Base-by-base conservation (phyloP, 2,329 filamentous ascomycete genomes). In the Ophidiomyces ophidiicola region DNA sequence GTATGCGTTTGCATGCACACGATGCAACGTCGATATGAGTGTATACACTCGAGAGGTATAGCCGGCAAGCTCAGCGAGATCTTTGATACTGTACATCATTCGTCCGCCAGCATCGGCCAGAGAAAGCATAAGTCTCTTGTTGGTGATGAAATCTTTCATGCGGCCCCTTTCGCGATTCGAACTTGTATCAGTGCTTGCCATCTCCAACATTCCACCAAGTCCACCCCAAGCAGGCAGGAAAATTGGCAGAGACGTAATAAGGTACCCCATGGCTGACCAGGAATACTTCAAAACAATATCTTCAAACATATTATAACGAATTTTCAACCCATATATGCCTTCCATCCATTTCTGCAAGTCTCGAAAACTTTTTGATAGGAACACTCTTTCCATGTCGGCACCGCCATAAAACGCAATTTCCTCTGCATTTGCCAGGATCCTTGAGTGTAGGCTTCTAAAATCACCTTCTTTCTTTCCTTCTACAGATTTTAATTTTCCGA, bases 31-130 rank as follows among this genome's bases (percentile, higher is more conserved):
- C 31, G 86, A 88, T 54, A 98, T 92, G 28, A 98, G 71, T 7
- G 86, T 92, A 64, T 94, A 98, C 8, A 98, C 87, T 31, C 90
- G 78, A 43, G 85, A 94, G 0, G 90, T 98, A 64, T 96, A 92
- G 15, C 90, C 90, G 4, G 90, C 90, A 23, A 98, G 70, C 58
- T 98, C 90, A 1, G 87, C 87, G 24, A 98, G 74, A 55, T 98
- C 92, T 63, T 98, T 98, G 68, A 98, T 93, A 46, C 83, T 90
- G 67, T 98, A 98, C 90, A 98, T 98, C 85, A 98, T 94, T 32
- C 90, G 76, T 18, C 88, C 88, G 43, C 90, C 90, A 1, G 90
- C 90, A 61, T 98, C 90, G 6, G 90, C 90, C 25, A 98, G 73
- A 11, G 88, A 96, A 21, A 98, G 73, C 90, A 98, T 96, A 26